Evolutionary conservation across 371 early-diverging fungal species (phyloP), one percentile per base, ranked within the genome.

Genomic region (Mortierella sp.): DNA sequence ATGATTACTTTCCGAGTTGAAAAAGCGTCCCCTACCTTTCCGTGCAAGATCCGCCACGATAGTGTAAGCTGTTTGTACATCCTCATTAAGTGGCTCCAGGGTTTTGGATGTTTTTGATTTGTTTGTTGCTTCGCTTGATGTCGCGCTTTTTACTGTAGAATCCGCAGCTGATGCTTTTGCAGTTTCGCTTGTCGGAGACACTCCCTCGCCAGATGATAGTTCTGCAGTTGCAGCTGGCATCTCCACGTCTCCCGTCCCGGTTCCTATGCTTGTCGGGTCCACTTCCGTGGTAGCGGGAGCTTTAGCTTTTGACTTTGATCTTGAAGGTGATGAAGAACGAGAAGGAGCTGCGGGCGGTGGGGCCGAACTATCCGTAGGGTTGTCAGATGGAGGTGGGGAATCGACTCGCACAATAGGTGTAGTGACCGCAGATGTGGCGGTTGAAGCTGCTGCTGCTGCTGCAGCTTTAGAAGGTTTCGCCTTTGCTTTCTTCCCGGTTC

Each of bases 321-420:
- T 57, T 16, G 58, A 51, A 13, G 73, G 73, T 2, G 73, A 67
- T 12, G 56, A 16, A 1, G 73, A 54, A n/a, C 73, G 62, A 0
- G 67, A 66, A 22, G 67, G 58, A 10, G 10, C n/a, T 7, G 43
- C 27, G 34, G 54, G 61, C 13, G 56, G 67, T n/a, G 54, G 48
- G 22, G 53, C 47, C 28, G 61, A 24, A 16, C 14, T 41, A 14
- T 57, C 65, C 0, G 16, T 24, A 10, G 29, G 22, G 13, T 41
- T 64, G 22, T 68, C 68, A 24, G 29, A 21, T 8, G 69, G 54
- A 43, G 63, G 56, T 22, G 64, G 76, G 1, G 76, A 68, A 12
- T 73, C 73, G 12, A 73, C 49, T 34, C 60, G 47, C 5, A 73
- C 73, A 27, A 52, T 37, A 31, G 67, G 73, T 39, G 65, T 57